Evolutionary conservation across 805 yeast genomes (phyloP).

Genomic region (Teunomyces barrocoloradensis): DNA sequence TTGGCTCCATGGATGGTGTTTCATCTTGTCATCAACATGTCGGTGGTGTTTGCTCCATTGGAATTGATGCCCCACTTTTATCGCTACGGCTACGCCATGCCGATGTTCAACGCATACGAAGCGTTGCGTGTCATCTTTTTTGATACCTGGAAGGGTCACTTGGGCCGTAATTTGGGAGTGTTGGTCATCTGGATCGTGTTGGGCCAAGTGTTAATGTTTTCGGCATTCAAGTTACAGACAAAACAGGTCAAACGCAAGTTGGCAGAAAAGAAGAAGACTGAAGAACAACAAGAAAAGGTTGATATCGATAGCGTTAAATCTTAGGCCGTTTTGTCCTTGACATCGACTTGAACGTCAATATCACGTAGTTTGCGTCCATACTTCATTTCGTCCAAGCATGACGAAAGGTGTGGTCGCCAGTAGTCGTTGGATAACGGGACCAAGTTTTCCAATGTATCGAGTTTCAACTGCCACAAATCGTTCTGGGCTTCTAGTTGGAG

Average conservation of each 20-base stretch:
- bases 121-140: conserved; percentile 32
- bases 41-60: conserved; percentile 34
- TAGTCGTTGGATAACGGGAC: conserved; percentile 14
- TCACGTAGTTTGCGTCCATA: conserved; percentile 20
- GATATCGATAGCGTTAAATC: not conserved
- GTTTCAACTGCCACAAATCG: conserved; percentile 25
- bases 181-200: conserved; percentile 29
- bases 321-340: conserved; percentile 19
- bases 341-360: conserved; percentile 21
- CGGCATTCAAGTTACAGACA: not conserved
- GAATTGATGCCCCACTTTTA: conserved; percentile 29
- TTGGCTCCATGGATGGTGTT: conserved; percentile 32
- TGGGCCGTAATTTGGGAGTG: conserved; percentile 31
- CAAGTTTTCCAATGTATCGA: conserved; percentile 22
- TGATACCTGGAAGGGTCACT: conserved; percentile 30
- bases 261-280: not conserved
- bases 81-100: conserved; percentile 36
- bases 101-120: conserved; percentile 32
- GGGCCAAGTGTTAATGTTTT: conserved; percentile 12
- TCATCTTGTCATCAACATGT: conserved; percentile 26
- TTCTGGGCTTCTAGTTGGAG: conserved; percentile 5
- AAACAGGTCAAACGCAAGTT: not conserved
- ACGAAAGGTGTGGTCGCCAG: conserved; percentile 22
- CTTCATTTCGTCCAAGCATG: conserved; percentile 20
- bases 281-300: not conserved